These are phyloP conservation scores for Beta vulgaris DNA, from an alignment of 148 eudicot species.

Conservation along the genomic window DNA sequence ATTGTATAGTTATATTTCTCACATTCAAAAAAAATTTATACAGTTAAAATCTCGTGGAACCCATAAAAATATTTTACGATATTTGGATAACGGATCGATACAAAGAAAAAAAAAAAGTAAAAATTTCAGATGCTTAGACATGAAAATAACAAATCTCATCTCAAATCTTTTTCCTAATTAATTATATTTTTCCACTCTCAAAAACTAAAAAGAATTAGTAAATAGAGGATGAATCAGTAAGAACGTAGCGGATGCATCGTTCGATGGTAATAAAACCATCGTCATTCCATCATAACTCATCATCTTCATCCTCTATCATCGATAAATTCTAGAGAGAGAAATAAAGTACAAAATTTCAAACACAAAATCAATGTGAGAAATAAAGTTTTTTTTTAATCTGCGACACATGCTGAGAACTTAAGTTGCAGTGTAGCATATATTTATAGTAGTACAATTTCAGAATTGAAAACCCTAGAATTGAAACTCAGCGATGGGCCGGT, in stretches of 20 bases:
- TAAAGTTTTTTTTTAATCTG: neutral
- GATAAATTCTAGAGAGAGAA: neutral
- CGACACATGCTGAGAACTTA: neutral
- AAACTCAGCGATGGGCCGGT: neutral
- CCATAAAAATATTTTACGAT: no score
- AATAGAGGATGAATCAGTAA: constrained; percentile 19
- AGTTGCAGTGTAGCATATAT: neutral
- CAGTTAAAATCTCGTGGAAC: no score
- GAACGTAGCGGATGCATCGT: constrained; percentile 31
- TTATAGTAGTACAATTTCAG: neutral
- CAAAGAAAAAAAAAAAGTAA: no score
- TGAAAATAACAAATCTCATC: no score
- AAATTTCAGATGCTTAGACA: no score
- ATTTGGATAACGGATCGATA: no score
- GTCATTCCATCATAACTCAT: constrained; percentile 15
- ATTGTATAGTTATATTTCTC: no score
- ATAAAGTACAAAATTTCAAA: neutral
- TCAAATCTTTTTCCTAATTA: no score
- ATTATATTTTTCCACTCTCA: no score
- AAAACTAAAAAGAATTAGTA: neutral
- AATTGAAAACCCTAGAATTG: neutral
- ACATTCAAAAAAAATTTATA: no score
- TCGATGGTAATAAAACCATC: constrained; percentile 11
- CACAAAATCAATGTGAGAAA: neutral
- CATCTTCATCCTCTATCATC: constrained; percentile 6